Conservation (phyloP, 768 basidiomycete genomes). For the Amanita pseudoporphyria region DNA sequence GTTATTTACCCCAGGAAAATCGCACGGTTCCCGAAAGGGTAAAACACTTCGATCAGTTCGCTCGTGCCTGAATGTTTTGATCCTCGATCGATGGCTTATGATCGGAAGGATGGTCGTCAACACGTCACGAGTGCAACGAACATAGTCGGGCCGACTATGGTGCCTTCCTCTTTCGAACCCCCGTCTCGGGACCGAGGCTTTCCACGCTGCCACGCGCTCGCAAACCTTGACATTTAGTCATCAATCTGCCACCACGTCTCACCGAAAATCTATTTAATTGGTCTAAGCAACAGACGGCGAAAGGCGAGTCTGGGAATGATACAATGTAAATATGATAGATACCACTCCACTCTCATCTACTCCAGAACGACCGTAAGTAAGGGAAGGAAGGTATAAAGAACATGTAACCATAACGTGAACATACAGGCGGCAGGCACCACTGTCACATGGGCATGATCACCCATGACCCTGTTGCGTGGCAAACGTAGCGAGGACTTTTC, state of each 20-base stretch:
- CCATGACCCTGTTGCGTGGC: constrained; percentile 18
- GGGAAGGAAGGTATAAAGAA: too few relatives aligned
- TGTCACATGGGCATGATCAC: too few relatives aligned
- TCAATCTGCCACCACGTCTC: not conserved
- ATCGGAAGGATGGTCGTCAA: not conserved
- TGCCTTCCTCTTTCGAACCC: not conserved
- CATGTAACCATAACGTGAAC: not conserved
- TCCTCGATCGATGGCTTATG: constrained; percentile 8
- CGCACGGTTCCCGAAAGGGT: not conserved
- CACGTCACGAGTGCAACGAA: not conserved
- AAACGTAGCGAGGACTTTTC: constrained; percentile 39
- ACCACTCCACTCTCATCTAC: too few relatives aligned
- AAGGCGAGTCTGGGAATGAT: not conserved
- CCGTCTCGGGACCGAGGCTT: constrained; percentile 2
- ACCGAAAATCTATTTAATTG: not conserved
- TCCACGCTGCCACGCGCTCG: not conserved
- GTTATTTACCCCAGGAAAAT: constrained; percentile 6
- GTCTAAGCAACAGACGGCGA: not conserved
- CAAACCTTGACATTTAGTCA: not conserved
- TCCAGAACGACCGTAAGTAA: too few relatives aligned
- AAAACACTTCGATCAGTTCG: constrained; percentile 6
- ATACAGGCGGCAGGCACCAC: not conserved
- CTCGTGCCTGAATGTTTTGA: constrained; percentile 6
- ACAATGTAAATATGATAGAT: not conserved
- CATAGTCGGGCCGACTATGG: not conserved